Conservation (phyloP, 169 alveolate genomes). For the Fabrea salina region DNA sequence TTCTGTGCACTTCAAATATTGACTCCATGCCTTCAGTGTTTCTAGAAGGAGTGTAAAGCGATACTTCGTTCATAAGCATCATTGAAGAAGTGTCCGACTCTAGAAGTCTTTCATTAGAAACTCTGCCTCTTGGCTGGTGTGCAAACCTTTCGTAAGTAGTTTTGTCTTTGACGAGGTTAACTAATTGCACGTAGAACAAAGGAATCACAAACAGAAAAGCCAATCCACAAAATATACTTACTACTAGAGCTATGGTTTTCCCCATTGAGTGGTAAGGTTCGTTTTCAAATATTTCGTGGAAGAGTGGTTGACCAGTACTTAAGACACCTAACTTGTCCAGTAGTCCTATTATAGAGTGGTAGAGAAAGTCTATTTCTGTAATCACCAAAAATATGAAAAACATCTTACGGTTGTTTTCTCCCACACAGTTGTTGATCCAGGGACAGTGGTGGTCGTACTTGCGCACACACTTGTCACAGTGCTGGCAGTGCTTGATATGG, state of each 20-base stretch:
- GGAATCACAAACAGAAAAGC: constrained; percentile 24
- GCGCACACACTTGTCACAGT: constrained; percentile 86
- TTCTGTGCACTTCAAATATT: too few species aligned
- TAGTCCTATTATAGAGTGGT: background rate
- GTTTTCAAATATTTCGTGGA: background rate
- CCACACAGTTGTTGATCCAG: constrained; percentile 90
- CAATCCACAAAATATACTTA: background rate
- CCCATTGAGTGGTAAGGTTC: background rate
- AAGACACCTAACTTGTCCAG: background rate
- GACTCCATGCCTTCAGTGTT: too few species aligned
- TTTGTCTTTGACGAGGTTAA: background rate
- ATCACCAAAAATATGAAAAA: constrained; percentile 34
- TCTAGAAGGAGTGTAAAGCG: too few species aligned
- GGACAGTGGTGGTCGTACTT: constrained; percentile 90
- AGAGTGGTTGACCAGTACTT: background rate
- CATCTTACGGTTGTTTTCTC: constrained; percentile 66
- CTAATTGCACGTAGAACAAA: constrained; percentile 13
- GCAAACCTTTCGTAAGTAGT: constrained; percentile 34
- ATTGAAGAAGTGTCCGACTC: constrained; percentile 20
- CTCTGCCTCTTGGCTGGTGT: background rate
- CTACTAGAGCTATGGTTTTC: background rate
- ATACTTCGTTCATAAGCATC: constrained; percentile 12
- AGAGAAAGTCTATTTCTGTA: constrained; percentile 20
- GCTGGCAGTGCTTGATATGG: constrained; percentile 78
- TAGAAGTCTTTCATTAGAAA: too few species aligned